Base-by-base conservation (phyloP, 2,329 filamentous ascomycete species). In the Fusarium sp. region DNA sequence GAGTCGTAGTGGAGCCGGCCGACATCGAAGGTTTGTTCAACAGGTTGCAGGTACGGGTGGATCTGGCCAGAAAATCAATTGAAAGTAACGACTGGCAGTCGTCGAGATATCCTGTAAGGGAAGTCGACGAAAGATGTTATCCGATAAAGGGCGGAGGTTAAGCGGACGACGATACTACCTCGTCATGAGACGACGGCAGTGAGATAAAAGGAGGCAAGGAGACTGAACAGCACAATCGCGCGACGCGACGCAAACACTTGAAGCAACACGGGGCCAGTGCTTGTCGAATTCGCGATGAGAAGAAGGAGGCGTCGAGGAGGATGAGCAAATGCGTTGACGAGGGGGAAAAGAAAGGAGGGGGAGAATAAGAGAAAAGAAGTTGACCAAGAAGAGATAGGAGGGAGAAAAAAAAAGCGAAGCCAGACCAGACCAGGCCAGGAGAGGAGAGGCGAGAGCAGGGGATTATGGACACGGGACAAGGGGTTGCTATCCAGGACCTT, bases 1-100 rank as follows among this genome's bases (percentile, higher is more conserved):
- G 41, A 59, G 71, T 73, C 63, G 71, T 69, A 59, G 51, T 67
- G 58, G 67, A 71, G 66, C 71, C 71, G 60, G 71, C 63, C 71
- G 69, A 70, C 71, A 73, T 73, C 66, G 69, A 73, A 61, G 55
- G 60, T 58, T 66, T 69, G 58, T 59, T 66, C 61, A 68, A 68
- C 49, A 48, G 55, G 45, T 63, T 61, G 59, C 49, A 69, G 47
- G 60, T 66, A 55, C 47, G 57, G 63, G 45, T 43, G 36, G 35
- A 62, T 65, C 62, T 64, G 54, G 52, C 59, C 64, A 59, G 54
- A 20, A 48, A 61, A 71, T 66, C 55, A 72, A 65, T 69, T 69
- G 51, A 59, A 71, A 72, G 71, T 72, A 73, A 72, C 71, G 71
- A 73, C 71, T 73, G 71, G 69, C 69, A 73, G 67, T 72, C 71